Evolutionary conservation across 805 yeast genomes (phyloP), one percentile per base, ranked within the genome.

Genomic region (Ogataea allantospora): DNA sequence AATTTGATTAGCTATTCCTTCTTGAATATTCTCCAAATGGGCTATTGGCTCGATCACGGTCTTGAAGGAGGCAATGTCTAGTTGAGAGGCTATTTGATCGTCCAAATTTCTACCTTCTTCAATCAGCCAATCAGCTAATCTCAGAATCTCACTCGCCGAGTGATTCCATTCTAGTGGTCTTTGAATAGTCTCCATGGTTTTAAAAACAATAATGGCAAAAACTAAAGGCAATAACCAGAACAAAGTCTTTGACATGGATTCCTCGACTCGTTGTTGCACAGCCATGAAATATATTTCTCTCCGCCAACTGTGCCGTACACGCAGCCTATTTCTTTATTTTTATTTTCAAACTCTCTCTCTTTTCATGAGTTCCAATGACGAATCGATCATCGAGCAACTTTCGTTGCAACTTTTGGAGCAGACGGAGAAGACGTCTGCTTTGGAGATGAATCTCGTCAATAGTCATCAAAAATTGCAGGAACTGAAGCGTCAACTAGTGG

Each of bases 111-210:
- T 67, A 14, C 74, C 68, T 20, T 65, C 62, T 2, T 59, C 55
- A 35, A 80, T 68, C 39, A 76, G 55, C 12, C 60, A 57, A 11
- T 72, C 64, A 2, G 83, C 73, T 24, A 63, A 57, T 2, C 51
- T 35, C 7, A 62, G 25, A 34, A 83, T 67, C 12, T 69, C 62
- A 11, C 66, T 73, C 1, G 86, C 73, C 5, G 85, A 68, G 47
- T 70, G 73, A 14, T 66, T 60, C 95, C 95, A 85, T 16, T 50
- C 39, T 10, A 85, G 81, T 17, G 74, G 66, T 3, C 39, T 7
- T 40, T 67, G 70, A 12, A 70, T 67, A 9, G 19, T 15, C 3
- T 20, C 24, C 35, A 31, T 37, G 17, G 2, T 37, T 23, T 23
- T 13, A 13, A 20, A 29, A 23, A 30, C 14, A 24, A 30, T 12